Evolutionary conservation across 1,139 yeast species (phyloP), one percentile per base, ranked within the genome.

Genomic region (Nakaseomyces glabratus): DNA sequence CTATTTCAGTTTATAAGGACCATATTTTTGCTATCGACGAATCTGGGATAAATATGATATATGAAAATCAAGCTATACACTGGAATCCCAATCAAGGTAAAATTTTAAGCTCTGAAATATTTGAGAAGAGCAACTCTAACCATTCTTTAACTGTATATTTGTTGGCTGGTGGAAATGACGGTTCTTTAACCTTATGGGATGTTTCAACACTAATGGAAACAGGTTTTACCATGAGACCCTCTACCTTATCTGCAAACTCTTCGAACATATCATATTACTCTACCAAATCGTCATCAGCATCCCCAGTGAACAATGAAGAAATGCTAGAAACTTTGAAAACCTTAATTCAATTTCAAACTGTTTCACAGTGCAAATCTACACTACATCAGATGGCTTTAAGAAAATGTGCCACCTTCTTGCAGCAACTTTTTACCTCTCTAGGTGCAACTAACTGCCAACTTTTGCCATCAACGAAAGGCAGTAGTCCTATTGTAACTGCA

Each of bases 401-500:
- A 41, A 73, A 80, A 31, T 90, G 98, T 62, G 95, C 97, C 0
- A 76, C 78, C 30, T 82, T 69, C 46, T 59, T 90, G 40, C 68
- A 75, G 23, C 70, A 73, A 38, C 59, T 88, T 19, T 66, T 86
- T 36, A 68, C 71, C 32, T 70, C 66, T 26, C 65, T 82, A 42
- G 96, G 97, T 2, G 95, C 95, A 1, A 58, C 58, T 9, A 65
- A 71, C 13, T 71, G 93, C 0, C 71, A 74, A 42, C 58, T 86
- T 19, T 54, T 88, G 14, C 86, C 95, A 0, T 84, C 85, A 3
- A 68, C 70, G 9, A 65, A 79, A 47, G 67, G 69, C 10, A 78
- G 80, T 8, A 88, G 85, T 51, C 97, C 98, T 0, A 73, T 86
- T 3, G 90, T 90, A 0, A 77, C 73, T 49, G 88, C 90, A 0